Evolutionary conservation across 2,329 filamentous ascomycete genomes (phyloP), one percentile per base, ranked within the genome.

Genomic region (Alternaria ethzedia): DNA sequence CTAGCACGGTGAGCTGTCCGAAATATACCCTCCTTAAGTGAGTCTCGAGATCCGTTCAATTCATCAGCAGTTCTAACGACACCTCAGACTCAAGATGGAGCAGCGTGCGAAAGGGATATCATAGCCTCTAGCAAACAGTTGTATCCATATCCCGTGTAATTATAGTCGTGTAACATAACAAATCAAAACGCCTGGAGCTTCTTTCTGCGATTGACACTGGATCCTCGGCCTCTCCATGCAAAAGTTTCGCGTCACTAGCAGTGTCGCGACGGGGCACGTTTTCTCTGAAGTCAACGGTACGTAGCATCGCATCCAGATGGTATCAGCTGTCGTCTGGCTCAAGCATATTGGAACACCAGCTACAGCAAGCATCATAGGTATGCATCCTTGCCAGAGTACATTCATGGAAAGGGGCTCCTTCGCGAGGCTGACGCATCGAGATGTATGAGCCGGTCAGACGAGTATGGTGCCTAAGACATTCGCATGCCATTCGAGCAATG

Each of bases 1-100:
- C 92, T 30, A 89, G 86, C 45, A 91, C 91, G 3, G 88, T 90
- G 20, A 96, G 92, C 82, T 99, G 96, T 77, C 96, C 96, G 0
- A 95, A 95, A 78, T 88, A 92, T 8, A 87, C 85, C 69, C 83
- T 97, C 60, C 83, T 99, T 61, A 88, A 88, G 78, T 84, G 71
- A 15, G 60, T 46, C 25, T 13, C 13, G 10, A 8, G 15, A 17
- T 44, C 13, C 7, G 11, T 23, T 15, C 43, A 36, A 17, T 2
- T 15, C 2, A 23, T 9, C 13, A 3, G 9, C 13, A 26, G 13
- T 46, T 36, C 67, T 77, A 32, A 77, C 65, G 15, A 30, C 10
- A 5, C 12, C 15, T 41, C 66, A 84, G 83, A 59, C 82, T 97
- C 68, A 97, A 97, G 81, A 89, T 97, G 84, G 90, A 91, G 84